Conservation (phyloP, 331 rosid genomes). For the Quercus lobata region DNA sequence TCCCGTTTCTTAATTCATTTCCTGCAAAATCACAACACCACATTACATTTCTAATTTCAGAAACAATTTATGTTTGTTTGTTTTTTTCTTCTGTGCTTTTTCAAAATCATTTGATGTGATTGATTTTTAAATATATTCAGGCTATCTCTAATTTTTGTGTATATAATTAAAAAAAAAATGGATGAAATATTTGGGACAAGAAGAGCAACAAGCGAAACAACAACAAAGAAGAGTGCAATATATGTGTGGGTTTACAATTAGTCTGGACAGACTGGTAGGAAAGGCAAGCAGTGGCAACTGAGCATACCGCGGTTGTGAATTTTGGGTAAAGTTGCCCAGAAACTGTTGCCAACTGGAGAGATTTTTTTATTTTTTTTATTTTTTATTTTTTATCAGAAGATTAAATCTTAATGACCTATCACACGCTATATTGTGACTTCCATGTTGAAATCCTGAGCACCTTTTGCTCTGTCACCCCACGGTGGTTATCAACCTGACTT, state of each 20-base stretch:
- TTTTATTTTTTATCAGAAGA: no score
- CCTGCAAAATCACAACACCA: no score
- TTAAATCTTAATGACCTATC: no score
- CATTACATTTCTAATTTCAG: neutral
- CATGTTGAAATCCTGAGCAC: no score
- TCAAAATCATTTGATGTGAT: neutral
- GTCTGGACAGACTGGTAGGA: constrained; percentile 90
- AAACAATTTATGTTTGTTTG: neutral
- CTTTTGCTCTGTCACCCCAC: no score
- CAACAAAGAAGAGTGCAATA: constrained; percentile 77
- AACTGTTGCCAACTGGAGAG: no score
- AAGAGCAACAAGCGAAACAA: constrained; percentile 37
- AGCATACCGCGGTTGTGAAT: constrained; percentile 11
- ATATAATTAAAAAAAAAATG: neutral
- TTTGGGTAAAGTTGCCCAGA: no score
- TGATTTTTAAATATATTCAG: neutral
- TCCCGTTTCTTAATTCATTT: no score
- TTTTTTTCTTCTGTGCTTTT: neutral
- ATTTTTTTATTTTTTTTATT: no score
- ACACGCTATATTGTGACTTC: no score
- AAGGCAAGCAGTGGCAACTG: constrained; percentile 58
- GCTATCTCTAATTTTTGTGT: no score
- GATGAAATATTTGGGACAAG: constrained; percentile 51
- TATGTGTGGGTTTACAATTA: constrained; percentile 96
- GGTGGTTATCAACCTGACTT: no score